phyloP scores from a whole-genome alignment of 305 asterid genomes.

The Rubia balearica region DNA sequence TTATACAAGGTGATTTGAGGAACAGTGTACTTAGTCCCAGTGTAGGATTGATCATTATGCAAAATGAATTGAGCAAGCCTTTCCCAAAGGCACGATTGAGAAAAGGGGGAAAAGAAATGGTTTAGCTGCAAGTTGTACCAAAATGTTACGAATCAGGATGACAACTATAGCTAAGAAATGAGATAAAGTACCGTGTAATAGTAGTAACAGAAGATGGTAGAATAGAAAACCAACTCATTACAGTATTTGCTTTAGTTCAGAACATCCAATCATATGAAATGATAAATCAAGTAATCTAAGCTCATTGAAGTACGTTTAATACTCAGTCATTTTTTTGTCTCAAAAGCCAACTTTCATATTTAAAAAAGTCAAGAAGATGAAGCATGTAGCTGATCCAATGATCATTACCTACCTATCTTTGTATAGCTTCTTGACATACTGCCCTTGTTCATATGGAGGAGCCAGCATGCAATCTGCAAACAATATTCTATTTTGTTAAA shows the following conservation, averaged over 20 bases:
- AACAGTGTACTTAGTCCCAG: slow-evolving; percentile 71
- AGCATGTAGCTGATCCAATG: background rate
- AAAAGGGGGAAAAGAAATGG: slow-evolving; percentile 1
- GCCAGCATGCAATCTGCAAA: slow-evolving; percentile 74
- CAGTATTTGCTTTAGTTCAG: background rate
- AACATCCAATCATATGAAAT: background rate
- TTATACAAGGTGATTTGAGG: slow-evolving; percentile 87
- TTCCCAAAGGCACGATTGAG: slow-evolving; percentile 35
- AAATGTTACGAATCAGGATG: background rate
- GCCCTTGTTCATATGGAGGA: slow-evolving; percentile 68
- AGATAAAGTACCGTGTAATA: background rate
- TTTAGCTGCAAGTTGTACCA: slow-evolving; percentile 4
- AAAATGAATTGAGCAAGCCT: slow-evolving; percentile 59
- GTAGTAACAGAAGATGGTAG: background rate
- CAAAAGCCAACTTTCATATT: background rate
- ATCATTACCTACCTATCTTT: slow-evolving; percentile 67
- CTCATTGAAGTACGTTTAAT: background rate
- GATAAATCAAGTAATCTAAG: background rate
- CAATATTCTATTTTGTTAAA: background rate
- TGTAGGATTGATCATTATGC: slow-evolving; percentile 84
- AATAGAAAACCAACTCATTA: background rate
- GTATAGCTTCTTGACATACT: slow-evolving; percentile 59
- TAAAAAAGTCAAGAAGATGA: background rate
- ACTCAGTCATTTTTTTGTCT: too few relatives aligned
- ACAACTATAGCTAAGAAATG: background rate